Evolutionary conservation across 2,329 filamentous ascomycete genomes (phyloP).

Genomic region (Fusarium nurragi): DNA sequence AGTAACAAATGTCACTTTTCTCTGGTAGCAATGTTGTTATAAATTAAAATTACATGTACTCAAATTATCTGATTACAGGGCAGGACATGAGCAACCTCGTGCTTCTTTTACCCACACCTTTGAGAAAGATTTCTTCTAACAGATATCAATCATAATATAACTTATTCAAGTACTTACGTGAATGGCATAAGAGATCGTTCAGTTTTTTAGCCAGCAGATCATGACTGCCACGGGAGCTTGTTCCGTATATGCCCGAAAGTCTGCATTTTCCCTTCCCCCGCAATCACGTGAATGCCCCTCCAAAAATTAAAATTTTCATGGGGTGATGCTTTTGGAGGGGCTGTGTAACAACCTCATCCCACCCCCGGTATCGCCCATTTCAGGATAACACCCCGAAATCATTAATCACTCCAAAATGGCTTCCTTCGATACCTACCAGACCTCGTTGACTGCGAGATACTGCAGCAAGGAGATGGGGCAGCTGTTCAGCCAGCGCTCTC

Average conservation of each 20-base stretch:
- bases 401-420: neutral
- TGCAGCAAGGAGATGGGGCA: conserved; percentile 23
- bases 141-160: no score
- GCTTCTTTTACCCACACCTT: no score
- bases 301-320: neutral
- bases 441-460: conserved; percentile 15
- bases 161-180: no score
- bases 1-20: no score
- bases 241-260: neutral
- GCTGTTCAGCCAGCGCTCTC: conserved; percentile 22
- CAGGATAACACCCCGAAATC: neutral
- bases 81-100: no score
- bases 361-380: neutral
- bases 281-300: neutral
- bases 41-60: no score
- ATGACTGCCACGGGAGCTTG: neutral
- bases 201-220: no score
- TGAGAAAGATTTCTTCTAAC: no score
- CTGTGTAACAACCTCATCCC: neutral
- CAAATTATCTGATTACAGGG: no score
- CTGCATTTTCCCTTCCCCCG: neutral
- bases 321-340: neutral
- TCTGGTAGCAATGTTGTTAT: no score
- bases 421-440: conserved; percentile 16
- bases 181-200: no score